Base-by-base conservation (phyloP, 1,284 basidiomycete genomes). In the Kwoniella shivajii region DNA sequence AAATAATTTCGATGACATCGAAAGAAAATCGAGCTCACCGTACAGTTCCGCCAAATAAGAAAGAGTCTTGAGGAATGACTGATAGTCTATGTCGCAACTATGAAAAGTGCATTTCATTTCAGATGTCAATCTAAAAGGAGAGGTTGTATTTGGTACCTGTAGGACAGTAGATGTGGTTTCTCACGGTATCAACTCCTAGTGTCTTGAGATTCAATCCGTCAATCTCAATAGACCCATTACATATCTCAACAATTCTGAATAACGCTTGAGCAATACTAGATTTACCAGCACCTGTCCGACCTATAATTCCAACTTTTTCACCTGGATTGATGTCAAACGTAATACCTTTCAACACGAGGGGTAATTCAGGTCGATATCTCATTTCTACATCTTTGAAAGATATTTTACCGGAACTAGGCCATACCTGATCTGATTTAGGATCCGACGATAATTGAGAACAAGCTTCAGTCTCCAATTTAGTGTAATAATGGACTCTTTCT, bases 181-280 rank as follows among this genome's bases (percentile, higher is more conserved):
- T 60, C 51, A 69, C 68, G 27, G 79, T 79, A 44, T 84, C 80
- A 7, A 89, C 76, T 0, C 84, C 85, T 13, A 90, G 76, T 20
- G 80, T 71, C 22, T 78, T 67, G 52, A 86, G 84, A 68, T 80
- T 71, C 41, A 70, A 38, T 5, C 74, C 86, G 69, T 92, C 89
- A 50, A 93, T 86, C 37, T 80, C 75, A 59, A 93, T 86, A 0
- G 88, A 89, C 0, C 76, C 74, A 16, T 37, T 37, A 47, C 34
- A 53, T 7, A 66, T 36, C 72, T 90, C 87, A 29, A 88, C 85
- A 45, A 86, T 84, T 26, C 88, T 85, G 74, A 92, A 86, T 11
- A 92, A 79, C 0, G 76, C 78, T 48, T 77, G 87, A 37, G 90
- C 77, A 10, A 92, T 76, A 3, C 86, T 66, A 14, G 65, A 68